Evolutionary conservation across 768 basidiomycete genomes (phyloP).

Genomic region (Clitopilus hobsonii): DNA sequence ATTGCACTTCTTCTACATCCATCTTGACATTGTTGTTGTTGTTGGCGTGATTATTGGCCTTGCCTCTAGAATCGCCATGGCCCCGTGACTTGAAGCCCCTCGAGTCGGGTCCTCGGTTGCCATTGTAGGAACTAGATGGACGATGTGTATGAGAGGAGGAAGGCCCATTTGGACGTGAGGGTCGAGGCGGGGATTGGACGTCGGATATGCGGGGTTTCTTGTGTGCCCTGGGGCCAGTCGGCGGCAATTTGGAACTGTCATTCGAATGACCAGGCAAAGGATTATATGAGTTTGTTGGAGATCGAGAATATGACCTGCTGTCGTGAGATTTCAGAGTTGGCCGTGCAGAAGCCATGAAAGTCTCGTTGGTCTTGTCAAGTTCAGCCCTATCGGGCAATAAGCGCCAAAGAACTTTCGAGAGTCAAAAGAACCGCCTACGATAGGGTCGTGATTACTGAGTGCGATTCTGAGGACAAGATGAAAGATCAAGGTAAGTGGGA

Average conservation of each 20-base stretch:
- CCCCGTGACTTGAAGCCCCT: constrained; percentile 21
- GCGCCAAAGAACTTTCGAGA: constrained; percentile 5
- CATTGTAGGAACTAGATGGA: constrained; percentile 17
- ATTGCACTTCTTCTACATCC: constrained; percentile 54
- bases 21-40: constrained; percentile 32
- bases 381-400: constrained; percentile 48
- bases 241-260: constrained; percentile 44
- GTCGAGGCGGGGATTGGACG: constrained; percentile 15
- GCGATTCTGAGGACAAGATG: constrained; percentile 54
- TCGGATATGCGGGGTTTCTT: constrained; percentile 78
- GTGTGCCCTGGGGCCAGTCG: constrained; percentile 76
- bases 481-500: constrained; percentile 9
- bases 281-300: constrained; percentile 45
- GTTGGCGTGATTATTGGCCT: constrained; percentile 15
- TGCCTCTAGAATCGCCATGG: constrained; percentile 17
- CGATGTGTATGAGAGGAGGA: constrained; percentile 20
- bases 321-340: constrained; percentile 31
- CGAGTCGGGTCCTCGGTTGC: constrained; percentile 12
- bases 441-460: constrained; percentile 61
- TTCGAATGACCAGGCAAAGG: constrained; percentile 18
- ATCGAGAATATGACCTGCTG: constrained; percentile 35
- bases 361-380: constrained; percentile 71
- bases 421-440: constrained; percentile 37
- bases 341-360: constrained; percentile 43
- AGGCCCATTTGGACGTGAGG: constrained; percentile 25